Evolutionary conservation across 1,139 yeast species (phyloP).

Genomic region (Scheffersomyces insectosa): DNA sequence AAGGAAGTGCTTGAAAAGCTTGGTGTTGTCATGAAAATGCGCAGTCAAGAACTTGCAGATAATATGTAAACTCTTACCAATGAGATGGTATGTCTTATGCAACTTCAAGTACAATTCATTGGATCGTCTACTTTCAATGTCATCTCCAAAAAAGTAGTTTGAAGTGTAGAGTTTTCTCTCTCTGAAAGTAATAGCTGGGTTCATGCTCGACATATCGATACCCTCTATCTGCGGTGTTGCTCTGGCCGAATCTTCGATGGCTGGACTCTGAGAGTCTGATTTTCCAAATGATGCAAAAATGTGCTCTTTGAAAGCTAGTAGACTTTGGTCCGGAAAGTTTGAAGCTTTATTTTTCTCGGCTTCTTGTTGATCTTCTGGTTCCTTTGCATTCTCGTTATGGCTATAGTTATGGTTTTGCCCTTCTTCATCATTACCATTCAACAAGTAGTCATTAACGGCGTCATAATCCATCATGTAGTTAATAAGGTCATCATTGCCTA

Average conservation of each 20-base stretch:
- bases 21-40: conserved; percentile 67
- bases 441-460: conserved; percentile 6
- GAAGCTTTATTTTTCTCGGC: conserved; percentile 2
- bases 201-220: conserved; percentile 44
- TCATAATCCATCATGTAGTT: conserved; percentile 14
- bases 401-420: background rate
- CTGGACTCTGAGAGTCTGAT: conserved; percentile 11
- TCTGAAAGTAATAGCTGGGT: conserved; percentile 55
- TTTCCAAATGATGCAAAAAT: background rate
- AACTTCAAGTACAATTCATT: conserved; percentile 58
- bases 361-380: conserved; percentile 1
- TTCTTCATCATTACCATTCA: background rate
- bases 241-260: conserved; percentile 30
- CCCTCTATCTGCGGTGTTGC: conserved; percentile 47
- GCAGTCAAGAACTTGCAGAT: conserved; percentile 51
- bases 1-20: conserved; percentile 62
- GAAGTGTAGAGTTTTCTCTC: conserved; percentile 62
- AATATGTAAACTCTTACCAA: conserved; percentile 70
- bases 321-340: background rate
- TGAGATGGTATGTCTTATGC: conserved; percentile 59
- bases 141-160: conserved; percentile 57
- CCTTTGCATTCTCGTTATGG: background rate
- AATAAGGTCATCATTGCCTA: conserved; percentile 23
- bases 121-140: conserved; percentile 43
- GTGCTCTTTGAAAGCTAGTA: background rate